phyloP scores from a whole-genome alignment of 2,329 filamentous ascomycete species.

The Pseudonectria buxi region DNA sequence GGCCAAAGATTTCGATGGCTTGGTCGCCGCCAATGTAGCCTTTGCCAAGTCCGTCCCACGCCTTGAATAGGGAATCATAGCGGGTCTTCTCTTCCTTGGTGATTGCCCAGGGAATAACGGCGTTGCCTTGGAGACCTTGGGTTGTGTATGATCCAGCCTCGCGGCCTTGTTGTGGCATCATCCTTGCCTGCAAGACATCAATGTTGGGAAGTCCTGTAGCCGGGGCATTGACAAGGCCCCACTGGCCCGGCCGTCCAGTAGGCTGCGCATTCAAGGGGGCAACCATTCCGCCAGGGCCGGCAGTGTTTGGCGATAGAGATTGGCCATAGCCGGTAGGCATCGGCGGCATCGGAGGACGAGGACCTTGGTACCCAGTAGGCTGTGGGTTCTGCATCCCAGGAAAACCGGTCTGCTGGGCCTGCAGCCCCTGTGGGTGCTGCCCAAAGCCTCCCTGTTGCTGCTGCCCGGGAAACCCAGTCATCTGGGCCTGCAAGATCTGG shows the following conservation, averaged over 20 bases:
- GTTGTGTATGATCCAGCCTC: slow-evolving; percentile 79
- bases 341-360: slow-evolving; percentile 84
- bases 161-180: slow-evolving; percentile 95
- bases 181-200: slow-evolving; percentile 80
- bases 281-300: slow-evolving; percentile 54
- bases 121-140: slow-evolving; percentile 82
- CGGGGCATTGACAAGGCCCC: slow-evolving; percentile 96
- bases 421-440: slow-evolving; percentile 52
- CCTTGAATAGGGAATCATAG: slow-evolving; percentile 90
- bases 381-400: slow-evolving; percentile 62
- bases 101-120: slow-evolving; percentile 95
- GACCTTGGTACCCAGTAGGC: slow-evolving; percentile 72
- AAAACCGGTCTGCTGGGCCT: slow-evolving; percentile 65
- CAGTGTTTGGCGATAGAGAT: slow-evolving; percentile 40
- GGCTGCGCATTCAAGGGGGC: slow-evolving; percentile 81
- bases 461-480: slow-evolving; percentile 60
- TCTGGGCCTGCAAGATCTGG: slow-evolving; percentile 56
- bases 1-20: slow-evolving; percentile 94
- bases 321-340: slow-evolving; percentile 57
- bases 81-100: slow-evolving; percentile 98
- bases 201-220: slow-evolving; percentile 87
- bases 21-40: slow-evolving; percentile 88
- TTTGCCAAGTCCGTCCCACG: slow-evolving; percentile 92
- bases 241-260: slow-evolving; percentile 87
- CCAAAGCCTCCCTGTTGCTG: slow-evolving; percentile 45